A percentile compares a stretch with the other conserved stretches of the same genome.
These are phyloP conservation scores for Mrakia hoshinonis DNA, from an alignment of 768 basidiomycete genomes.

Conservation along the genomic window DNA sequence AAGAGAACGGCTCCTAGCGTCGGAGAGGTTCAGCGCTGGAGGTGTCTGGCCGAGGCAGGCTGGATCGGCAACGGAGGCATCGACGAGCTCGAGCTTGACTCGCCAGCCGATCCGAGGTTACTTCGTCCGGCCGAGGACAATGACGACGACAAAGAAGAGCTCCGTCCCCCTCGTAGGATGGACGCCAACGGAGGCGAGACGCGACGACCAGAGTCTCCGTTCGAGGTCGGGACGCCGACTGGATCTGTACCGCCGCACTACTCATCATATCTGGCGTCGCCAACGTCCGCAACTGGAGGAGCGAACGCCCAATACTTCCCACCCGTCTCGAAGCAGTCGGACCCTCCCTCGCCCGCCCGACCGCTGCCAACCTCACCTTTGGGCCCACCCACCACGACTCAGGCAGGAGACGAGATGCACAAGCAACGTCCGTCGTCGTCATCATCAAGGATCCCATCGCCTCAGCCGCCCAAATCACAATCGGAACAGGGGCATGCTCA, in stretches of 20 bases:
- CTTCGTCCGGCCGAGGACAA: not conserved
- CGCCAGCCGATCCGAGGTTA: not conserved
- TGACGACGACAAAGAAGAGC: not conserved
- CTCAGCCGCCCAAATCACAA: not conserved
- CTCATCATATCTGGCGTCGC: not conserved
- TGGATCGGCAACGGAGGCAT: constrained; percentile 5
- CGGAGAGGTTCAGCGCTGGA: constrained; percentile 5
- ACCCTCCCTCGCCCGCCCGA: not conserved
- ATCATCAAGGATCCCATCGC: not conserved
- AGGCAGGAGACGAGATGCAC: not conserved
- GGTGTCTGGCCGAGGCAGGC: constrained; percentile 3
- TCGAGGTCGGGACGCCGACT: not conserved
- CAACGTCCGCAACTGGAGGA: not conserved
- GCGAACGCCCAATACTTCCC: not conserved
- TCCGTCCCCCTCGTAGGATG: not conserved
- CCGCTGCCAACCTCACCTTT: not conserved
- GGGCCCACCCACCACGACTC: no score
- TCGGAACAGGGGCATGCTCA: no score
- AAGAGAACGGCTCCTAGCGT: not conserved
- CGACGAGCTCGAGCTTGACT: not conserved
- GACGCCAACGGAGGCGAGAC: not conserved
- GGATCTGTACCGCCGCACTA: not conserved
- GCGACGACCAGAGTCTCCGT: not conserved
- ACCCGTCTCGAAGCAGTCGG: not conserved
- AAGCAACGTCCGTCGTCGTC: not conserved